Evolutionary conservation across 129 eudicot genomes (phyloP).

Genomic region (Chrysanthemum seticuspe): DNA sequence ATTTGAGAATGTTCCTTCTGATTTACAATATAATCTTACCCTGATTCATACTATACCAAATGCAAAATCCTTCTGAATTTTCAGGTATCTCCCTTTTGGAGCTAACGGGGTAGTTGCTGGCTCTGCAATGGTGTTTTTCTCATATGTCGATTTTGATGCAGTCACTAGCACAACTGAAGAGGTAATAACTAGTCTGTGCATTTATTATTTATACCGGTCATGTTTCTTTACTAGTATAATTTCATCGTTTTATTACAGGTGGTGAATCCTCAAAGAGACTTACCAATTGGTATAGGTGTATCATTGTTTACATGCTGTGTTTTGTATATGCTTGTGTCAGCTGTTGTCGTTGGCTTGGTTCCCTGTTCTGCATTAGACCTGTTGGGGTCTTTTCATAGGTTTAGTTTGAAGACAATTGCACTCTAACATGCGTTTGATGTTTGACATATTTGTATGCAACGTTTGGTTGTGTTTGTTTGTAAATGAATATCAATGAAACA

Average conservation of each 20-base stretch:
- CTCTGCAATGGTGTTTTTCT: slow-evolving; percentile 61
- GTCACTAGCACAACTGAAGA: slow-evolving; percentile 73
- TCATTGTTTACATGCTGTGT: too few species aligned
- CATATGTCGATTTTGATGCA: slow-evolving; percentile 70
- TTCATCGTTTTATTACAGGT: slow-evolving; percentile 32
- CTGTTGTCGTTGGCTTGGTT: too few species aligned
- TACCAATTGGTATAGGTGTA: slow-evolving; percentile 58
- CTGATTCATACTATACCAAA: slow-evolving; percentile 13
- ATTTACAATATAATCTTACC: not conserved
- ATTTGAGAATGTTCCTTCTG: not conserved
- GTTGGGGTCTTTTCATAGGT: too few species aligned
- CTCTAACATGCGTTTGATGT: too few species aligned
- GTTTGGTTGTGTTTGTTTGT: too few species aligned
- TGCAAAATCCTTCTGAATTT: slow-evolving; percentile 4
- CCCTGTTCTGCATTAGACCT: too few species aligned
- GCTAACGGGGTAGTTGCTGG: too few species aligned
- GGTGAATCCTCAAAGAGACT: slow-evolving; percentile 61
- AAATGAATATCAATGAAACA: too few species aligned
- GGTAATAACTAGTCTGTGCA: slow-evolving; percentile 30
- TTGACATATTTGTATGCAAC: too few species aligned
- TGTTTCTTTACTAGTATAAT: not conserved
- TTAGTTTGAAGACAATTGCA: too few species aligned
- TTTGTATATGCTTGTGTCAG: too few species aligned
- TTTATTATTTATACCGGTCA: not conserved
- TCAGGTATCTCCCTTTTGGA: slow-evolving; percentile 35